These are phyloP conservation scores for Vinca minor DNA, from an alignment of 257 asterid species.

Conservation along the genomic window DNA sequence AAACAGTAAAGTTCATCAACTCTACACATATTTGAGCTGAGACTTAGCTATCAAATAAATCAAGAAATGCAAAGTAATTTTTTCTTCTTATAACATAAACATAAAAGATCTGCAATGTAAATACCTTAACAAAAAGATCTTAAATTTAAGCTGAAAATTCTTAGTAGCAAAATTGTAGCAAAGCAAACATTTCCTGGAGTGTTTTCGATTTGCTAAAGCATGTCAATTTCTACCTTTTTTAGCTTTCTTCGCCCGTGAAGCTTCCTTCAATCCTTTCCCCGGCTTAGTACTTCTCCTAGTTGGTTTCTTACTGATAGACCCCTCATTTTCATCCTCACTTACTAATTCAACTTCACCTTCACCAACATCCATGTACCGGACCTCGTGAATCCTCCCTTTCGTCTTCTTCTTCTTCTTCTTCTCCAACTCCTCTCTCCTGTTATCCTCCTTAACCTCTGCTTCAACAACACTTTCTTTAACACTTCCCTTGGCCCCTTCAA, in stretches of 20 bases:
- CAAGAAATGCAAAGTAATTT: too few relatives aligned
- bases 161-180: constrained; percentile 3
- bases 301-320: constrained; percentile 17
- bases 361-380: constrained; percentile 66
- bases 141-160: too few relatives aligned
- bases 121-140: neutral
- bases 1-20: too few relatives aligned
- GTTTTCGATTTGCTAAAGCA: too few relatives aligned
- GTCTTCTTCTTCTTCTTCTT: constrained; percentile 44
- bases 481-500: constrained; percentile 40
- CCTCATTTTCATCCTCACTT: constrained; percentile 21
- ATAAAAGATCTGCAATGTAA: neutral
- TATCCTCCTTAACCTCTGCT: constrained; percentile 27
- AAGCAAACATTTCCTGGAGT: constrained; percentile 4
- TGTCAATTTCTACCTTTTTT: constrained; percentile 33
- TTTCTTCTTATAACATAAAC: too few relatives aligned
- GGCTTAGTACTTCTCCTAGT: constrained; percentile 28
- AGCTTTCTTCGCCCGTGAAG: constrained; percentile 24
- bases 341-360: constrained; percentile 34
- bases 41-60: too few relatives aligned
- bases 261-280: constrained; percentile 22
- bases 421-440: constrained; percentile 15
- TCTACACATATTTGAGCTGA: too few relatives aligned
- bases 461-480: constrained; percentile 17
- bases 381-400: constrained; percentile 78